phyloP scores from a whole-genome alignment of 2,329 filamentous ascomycete species.

The Fusarium praegraminearum region DNA sequence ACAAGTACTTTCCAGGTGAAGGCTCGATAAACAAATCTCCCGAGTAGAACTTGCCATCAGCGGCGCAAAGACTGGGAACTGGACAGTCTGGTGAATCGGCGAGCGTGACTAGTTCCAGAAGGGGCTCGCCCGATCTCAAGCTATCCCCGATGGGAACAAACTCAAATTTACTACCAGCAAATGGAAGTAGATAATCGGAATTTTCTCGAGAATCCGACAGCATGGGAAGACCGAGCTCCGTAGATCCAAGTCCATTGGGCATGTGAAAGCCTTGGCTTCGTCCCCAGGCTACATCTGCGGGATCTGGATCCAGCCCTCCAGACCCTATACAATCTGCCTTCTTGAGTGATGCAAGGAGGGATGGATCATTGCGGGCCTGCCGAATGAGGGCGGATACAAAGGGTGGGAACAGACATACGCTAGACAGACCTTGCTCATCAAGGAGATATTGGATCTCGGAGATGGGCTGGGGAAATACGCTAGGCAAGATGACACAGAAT shows the following conservation, averaged over 20 bases:
- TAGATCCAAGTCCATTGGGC: slow-evolving; percentile 29
- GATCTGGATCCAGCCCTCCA: slow-evolving; percentile 12
- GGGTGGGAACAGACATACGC: slow-evolving; percentile 19
- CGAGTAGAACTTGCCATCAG: slow-evolving; percentile 42
- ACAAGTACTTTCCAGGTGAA: slow-evolving; percentile 32
- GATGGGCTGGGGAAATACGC: slow-evolving; percentile 10
- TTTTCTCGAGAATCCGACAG: not conserved
- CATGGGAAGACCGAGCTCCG: slow-evolving; percentile 24
- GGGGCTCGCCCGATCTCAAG: not conserved
- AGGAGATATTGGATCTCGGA: slow-evolving; percentile 22
- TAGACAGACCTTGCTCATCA: slow-evolving; percentile 13
- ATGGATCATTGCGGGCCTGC: slow-evolving; percentile 22
- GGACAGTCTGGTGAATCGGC: slow-evolving; percentile 37
- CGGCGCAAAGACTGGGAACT: not conserved
- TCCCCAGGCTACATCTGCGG: slow-evolving; percentile 26
- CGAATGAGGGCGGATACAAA: slow-evolving; percentile 16
- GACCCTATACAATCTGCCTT: slow-evolving; percentile 11
- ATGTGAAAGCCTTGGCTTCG: slow-evolving; percentile 15
- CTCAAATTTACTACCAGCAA: not conserved
- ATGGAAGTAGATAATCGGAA: not conserved
- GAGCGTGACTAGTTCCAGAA: slow-evolving; percentile 29
- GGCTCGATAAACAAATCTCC: slow-evolving; percentile 44
- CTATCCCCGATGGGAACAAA: slow-evolving; percentile 16
- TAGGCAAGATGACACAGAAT: slow-evolving; percentile 31
- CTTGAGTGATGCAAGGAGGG: slow-evolving; percentile 16